Base-by-base conservation (phyloP, 1,139 yeast species). In the Taphrina wiesneri region DNA sequence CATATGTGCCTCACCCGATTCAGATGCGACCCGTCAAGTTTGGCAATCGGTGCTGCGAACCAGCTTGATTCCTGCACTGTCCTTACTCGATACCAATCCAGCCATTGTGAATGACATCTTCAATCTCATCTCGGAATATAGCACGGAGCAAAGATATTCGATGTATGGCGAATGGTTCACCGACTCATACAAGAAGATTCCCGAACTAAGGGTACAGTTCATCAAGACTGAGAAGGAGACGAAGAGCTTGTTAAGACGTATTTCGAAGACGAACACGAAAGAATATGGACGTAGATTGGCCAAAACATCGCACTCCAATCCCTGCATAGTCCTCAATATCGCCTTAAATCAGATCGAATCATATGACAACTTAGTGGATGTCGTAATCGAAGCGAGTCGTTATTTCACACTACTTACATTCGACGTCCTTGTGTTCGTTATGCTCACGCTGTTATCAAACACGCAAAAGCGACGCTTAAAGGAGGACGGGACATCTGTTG, bases 161-260 rank as follows among this genome's bases (percentile, higher is more conserved):
- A 77, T 93, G 28, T 95, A 93, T 74, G 96, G 96, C 53, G 98
- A 92, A 71, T 82, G 91, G 77, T 82, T 83, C n/a, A 78, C 82
- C 9, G 83, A 84, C 30, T 72, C 78, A 25, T 75, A 80, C 2
- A 87, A 86, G 72, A 83, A 82, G 69, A 81, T 83, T 63, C 81
- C 85, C 0, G 80, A 80, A 23, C 80, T 90, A 4, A 87, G 86
- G 70, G 78, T 86, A 53, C 86, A 89, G 9, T 84, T 85, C 63
- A 83, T 85, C 26, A 83, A 80, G 68, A 89, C 96, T 0, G 96
- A 88, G 74, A 90, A 89, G 73, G 85, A 87, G 43, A 90, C 97
- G 0, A 91, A 88, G 73, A 87, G 86, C 72, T 83, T 88, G 1
- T 78, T 95, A 70, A 92, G 93, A 73, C 81, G 98, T 65, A 80